Evolutionary conservation across 2,329 filamentous ascomycete species (phyloP).

Genomic region (Gnomoniopsis smithogilvyi): DNA sequence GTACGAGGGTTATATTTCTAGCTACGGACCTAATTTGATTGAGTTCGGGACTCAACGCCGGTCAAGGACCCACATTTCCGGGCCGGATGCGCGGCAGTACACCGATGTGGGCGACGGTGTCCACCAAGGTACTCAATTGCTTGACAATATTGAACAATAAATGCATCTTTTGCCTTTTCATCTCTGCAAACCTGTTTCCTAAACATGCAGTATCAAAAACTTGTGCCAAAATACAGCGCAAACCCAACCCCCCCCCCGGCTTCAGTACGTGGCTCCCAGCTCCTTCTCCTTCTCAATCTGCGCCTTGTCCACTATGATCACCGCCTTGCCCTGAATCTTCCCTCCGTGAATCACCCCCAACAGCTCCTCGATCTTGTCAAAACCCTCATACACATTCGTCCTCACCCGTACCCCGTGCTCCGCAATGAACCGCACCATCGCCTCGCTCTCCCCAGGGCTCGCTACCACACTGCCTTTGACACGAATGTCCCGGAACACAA

Average conservation of each 20-base stretch:
- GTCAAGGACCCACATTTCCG: too few species aligned
- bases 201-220: too few species aligned
- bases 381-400: conserved; percentile 48
- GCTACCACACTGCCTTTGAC: conserved; percentile 22
- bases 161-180: too few species aligned
- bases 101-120: too few species aligned
- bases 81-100: too few species aligned
- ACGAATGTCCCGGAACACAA: conserved; percentile 2
- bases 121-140: too few species aligned
- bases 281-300: conserved; percentile 26
- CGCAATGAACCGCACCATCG: conserved; percentile 45
- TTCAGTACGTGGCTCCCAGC: conserved; percentile 12
- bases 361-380: conserved; percentile 49
- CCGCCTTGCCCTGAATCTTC: conserved; percentile 52
- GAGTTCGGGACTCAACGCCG: neutral
- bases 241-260: too few species aligned
- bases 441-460: conserved; percentile 39
- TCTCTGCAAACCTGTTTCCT: too few species aligned
- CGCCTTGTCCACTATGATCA: conserved; percentile 47
- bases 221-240: too few species aligned
- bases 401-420: conserved; percentile 45
- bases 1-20: too few species aligned
- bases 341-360: conserved; percentile 47
- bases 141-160: too few species aligned
- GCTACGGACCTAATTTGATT: too few species aligned